Percentiles rank a stretch among this genome's conserved stretches.
Evolutionary conservation across 805 yeast genomes (phyloP).

Genomic region (Sugiyamaella floridensis): DNA sequence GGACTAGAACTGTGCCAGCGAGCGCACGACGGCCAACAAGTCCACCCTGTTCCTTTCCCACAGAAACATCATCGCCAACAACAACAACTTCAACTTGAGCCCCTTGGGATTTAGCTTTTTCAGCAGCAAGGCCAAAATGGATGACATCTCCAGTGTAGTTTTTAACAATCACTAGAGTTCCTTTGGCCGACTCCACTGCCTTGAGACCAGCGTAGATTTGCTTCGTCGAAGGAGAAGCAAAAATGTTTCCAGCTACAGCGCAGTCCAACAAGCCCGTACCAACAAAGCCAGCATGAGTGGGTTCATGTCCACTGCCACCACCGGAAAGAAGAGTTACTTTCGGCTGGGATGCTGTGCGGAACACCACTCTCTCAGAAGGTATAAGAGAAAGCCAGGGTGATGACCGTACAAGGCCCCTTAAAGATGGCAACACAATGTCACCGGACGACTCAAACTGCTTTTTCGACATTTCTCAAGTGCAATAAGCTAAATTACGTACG

Average conservation of each 20-base stretch:
- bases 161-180: constrained; percentile 74
- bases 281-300: constrained; percentile 85
- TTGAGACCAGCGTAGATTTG: constrained; percentile 71
- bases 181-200: constrained; percentile 47
- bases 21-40: constrained; percentile 92
- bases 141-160: constrained; percentile 93
- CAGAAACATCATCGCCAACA: constrained; percentile 91
- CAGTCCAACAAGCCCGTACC: constrained; percentile 78
- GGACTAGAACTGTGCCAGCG: constrained; percentile 85
- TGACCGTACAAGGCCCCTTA: constrained; percentile 46
- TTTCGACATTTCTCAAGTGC: constrained; percentile 18
- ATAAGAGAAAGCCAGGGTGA: constrained; percentile 51
- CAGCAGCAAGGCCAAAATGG: constrained; percentile 89
- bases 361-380: constrained; percentile 37
- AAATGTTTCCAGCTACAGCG: constrained; percentile 86
- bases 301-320: constrained; percentile 96
- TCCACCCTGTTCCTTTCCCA: constrained; percentile 82
- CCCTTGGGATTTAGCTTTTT: constrained; percentile 76
- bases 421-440: constrained; percentile 34
- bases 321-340: constrained; percentile 70
- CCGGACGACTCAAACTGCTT: constrained; percentile 29
- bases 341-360: constrained; percentile 4
- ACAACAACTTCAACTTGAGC: constrained; percentile 62
- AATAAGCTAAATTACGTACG: too few relatives aligned
- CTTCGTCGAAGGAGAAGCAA: constrained; percentile 91